Percentiles rank a stretch among this genome's conserved stretches.
Conservation (phyloP, 1,139 yeast genomes). For the Fermentozyma sake region DNA sequence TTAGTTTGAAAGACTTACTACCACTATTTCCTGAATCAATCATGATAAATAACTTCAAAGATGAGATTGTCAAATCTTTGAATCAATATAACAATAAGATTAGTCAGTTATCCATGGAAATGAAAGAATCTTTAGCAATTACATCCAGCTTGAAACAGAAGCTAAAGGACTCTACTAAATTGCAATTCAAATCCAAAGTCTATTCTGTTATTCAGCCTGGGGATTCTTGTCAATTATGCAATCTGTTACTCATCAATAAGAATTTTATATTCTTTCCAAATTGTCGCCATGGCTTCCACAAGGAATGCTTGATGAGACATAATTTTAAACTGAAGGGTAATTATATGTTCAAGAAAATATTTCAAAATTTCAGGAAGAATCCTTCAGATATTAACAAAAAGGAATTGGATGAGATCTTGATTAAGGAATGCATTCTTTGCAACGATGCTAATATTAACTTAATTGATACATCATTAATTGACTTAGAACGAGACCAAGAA, state of each 20-base stretch:
- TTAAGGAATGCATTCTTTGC: slow-evolving; percentile 74
- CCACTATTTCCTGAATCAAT: slow-evolving; percentile 83
- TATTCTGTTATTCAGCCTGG: slow-evolving; percentile 68
- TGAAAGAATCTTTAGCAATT: slow-evolving; percentile 67
- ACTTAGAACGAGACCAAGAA: slow-evolving; percentile 15
- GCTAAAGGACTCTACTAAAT: slow-evolving; percentile 45
- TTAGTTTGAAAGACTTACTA: slow-evolving; percentile 75
- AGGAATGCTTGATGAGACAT: slow-evolving; percentile 70
- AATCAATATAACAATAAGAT: slow-evolving; percentile 69
- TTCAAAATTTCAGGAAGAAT: slow-evolving; percentile 14
- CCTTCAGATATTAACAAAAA: slow-evolving; percentile 16
- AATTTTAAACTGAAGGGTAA: slow-evolving; percentile 60
- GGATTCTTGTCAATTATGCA: slow-evolving; percentile 74
- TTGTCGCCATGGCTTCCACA: slow-evolving; percentile 87
- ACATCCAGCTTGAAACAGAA: slow-evolving; percentile 60
- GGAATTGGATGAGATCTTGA: slow-evolving; percentile 57
- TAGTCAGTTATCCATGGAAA: slow-evolving; percentile 61
- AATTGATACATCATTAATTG: slow-evolving; percentile 51
- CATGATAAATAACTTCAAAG: slow-evolving; percentile 77
- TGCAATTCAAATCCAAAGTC: slow-evolving; percentile 35
- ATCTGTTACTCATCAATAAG: slow-evolving; percentile 61
- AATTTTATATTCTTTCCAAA: slow-evolving; percentile 78
- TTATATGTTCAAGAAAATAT: slow-evolving; percentile 59
- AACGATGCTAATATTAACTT: slow-evolving; percentile 69
- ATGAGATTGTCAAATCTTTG: slow-evolving; percentile 74